Evolutionary conservation across 345 rosid species (phyloP).

Genomic region (Pistacia integerrima): DNA sequence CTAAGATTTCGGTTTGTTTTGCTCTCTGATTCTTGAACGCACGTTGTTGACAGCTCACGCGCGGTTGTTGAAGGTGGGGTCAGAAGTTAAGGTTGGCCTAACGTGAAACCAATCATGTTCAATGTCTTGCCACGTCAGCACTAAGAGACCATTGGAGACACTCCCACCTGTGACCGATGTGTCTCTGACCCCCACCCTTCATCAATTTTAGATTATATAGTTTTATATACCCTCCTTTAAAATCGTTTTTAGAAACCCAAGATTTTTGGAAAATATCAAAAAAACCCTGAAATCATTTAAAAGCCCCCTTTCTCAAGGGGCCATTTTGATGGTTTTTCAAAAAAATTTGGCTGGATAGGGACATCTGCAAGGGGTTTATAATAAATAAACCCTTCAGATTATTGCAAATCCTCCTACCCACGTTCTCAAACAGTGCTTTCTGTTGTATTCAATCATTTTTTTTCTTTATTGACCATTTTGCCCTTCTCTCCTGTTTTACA

Average conservation of each 20-base stretch:
- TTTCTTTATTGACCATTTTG: constrained; percentile 26
- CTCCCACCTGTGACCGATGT: constrained; percentile 31
- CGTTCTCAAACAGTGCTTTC: constrained; percentile 49
- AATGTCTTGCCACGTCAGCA: constrained; percentile 50
- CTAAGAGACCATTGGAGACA: constrained; percentile 23
- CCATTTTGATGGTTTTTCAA: too few relatives aligned
- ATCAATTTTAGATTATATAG: not conserved
- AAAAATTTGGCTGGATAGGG: too few relatives aligned
- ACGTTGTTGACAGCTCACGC: constrained; percentile 65
- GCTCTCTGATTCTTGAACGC: constrained; percentile 16
- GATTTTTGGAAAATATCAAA: too few relatives aligned
- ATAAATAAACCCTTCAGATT: too few relatives aligned
- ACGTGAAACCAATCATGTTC: constrained; percentile 65
- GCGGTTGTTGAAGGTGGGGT: constrained; percentile 43
- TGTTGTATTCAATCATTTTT: constrained; percentile 53
- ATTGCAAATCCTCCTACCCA: constrained; percentile 30
- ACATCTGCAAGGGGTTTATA: too few relatives aligned
- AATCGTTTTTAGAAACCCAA: too few relatives aligned
- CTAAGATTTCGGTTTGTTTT: not conserved
- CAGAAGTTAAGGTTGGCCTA: constrained; percentile 18
- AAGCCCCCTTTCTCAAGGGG: too few relatives aligned
- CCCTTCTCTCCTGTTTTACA: not conserved
- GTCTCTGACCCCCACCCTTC: constrained; percentile 15
- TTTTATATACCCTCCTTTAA: too few relatives aligned
- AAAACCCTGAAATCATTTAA: too few relatives aligned